These are phyloP conservation scores for Ogataea ramenticola DNA, from an alignment of 805 yeast species.

Conservation along the genomic window DNA sequence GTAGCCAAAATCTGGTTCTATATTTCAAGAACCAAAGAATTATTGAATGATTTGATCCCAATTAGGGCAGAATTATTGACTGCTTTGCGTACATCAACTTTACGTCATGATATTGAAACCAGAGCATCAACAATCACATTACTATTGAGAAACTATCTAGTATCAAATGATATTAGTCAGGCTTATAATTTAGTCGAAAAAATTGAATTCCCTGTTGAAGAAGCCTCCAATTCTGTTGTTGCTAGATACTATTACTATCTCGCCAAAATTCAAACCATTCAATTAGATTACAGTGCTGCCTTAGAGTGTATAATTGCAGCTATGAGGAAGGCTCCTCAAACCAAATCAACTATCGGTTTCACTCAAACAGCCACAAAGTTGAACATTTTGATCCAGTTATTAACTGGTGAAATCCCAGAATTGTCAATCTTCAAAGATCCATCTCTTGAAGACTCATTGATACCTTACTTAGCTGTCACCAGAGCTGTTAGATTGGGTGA, in stretches of 20 bases:
- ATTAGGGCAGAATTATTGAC: slow-evolving; percentile 64
- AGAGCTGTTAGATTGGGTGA: slow-evolving; percentile 93
- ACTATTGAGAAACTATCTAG: slow-evolving; percentile 71
- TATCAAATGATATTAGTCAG: slow-evolving; percentile 73
- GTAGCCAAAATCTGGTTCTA: slow-evolving; percentile 93
- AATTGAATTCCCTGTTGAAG: slow-evolving; percentile 78
- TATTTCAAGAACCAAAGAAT: slow-evolving; percentile 70
- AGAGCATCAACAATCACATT: slow-evolving; percentile 83
- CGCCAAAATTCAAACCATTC: slow-evolving; percentile 87
- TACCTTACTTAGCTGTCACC: slow-evolving; percentile 81
- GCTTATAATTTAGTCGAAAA: slow-evolving; percentile 88
- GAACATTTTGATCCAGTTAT: slow-evolving; percentile 78
- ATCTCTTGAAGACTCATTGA: slow-evolving; percentile 49
- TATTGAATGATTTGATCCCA: slow-evolving; percentile 41
- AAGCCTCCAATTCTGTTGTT: slow-evolving; percentile 74
- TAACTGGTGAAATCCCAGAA: slow-evolving; percentile 96
- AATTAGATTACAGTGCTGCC: slow-evolving; percentile 86
- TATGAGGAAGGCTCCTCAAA: slow-evolving; percentile 92
- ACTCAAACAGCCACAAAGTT: slow-evolving; percentile 85
- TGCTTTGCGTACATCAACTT: slow-evolving; percentile 79
- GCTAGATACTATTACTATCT: slow-evolving; percentile 89
- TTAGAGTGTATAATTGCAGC: slow-evolving; percentile 91
- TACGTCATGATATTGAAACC: slow-evolving; percentile 90
- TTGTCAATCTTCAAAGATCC: slow-evolving; percentile 69
- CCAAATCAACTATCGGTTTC: slow-evolving; percentile 77